A percentile compares a stretch with the other conserved stretches of the same genome.
Evolutionary conservation across 2,329 filamentous ascomycete species (phyloP).

Genomic region (Colletotrichum cuscutae): DNA sequence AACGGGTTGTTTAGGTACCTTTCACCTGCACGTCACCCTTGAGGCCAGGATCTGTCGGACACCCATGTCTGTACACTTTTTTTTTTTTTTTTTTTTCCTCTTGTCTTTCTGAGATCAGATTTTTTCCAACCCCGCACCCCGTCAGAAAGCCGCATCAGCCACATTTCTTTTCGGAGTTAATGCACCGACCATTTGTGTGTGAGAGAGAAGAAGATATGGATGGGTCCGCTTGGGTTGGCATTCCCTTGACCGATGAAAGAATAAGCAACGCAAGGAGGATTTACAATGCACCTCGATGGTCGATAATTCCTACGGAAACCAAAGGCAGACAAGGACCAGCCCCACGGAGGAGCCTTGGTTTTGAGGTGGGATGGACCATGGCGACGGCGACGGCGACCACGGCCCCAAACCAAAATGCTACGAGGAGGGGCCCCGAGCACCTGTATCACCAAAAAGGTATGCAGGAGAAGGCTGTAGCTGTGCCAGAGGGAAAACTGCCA

Average conservation of each 20-base stretch:
- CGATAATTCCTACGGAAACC: not conserved
- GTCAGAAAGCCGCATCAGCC: constrained; percentile 7
- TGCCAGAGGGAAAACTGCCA: constrained; percentile 10
- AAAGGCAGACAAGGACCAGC: constrained; percentile 23
- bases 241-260: not conserved
- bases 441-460: not conserved
- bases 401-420: not conserved
- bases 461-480: constrained; percentile 1
- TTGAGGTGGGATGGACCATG: constrained; percentile 20
- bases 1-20: not conserved
- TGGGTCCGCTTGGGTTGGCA: not conserved
- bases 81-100: not conserved
- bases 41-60: constrained; percentile 16
- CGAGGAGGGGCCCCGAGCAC: not conserved
- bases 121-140: constrained; percentile 28
- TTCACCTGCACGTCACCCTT: constrained; percentile 30
- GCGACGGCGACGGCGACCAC: not conserved
- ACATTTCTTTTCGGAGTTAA: constrained; percentile 22
- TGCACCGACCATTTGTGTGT: constrained; percentile 11
- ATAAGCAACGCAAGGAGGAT: not conserved
- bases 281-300: not conserved
- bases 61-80: constrained; percentile 16
- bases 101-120: constrained; percentile 6
- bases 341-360: constrained; percentile 22
- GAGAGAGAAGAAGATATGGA: not conserved